Base-by-base conservation (phyloP, 2,329 filamentous ascomycete genomes). In the Stagonosporopsis tanaceti region DNA sequence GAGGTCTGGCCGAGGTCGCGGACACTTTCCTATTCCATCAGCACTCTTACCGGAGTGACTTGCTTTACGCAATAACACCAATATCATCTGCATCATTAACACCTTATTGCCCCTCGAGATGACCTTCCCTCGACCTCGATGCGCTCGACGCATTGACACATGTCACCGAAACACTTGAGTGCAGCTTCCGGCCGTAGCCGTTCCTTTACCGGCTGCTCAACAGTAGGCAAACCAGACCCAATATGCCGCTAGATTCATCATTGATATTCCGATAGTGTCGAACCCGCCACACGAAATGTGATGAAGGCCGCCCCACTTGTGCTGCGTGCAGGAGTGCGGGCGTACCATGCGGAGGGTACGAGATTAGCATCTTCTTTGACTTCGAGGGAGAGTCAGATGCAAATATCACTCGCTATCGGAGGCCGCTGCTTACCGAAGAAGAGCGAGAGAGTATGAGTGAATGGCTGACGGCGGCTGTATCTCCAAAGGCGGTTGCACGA, bases 251-350 rank as follows among this genome's bases (percentile, higher is more conserved):
- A 22, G n/a, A 40, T 12, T 1, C 32, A 30, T n/a, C 34, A 25
- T 32, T 48, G 47, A 37, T 27, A 37, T 14, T 20, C 15, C 44
- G 25, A 53, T 28, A 77, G 68, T 78, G 76, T 66, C 73, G 76
- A 45, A 68, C 50, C 50, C 76, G 80, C 17, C 80, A 81, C 62
- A 68, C 77, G 34, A 82, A 81, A 66, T 82, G 79, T 59, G 80
- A 82, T 52, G 78, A 81, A 57, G 66, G 70, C 5, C 74, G 72
- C 6, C 80, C 79, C 2, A 65, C 64, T 27, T 82, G 80, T 60
- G 64, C 65, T 2, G 74, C 72, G 37, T 82, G 80, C 54, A 35
- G 59, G 24, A 67, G 72, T 14, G 64, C 76, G 15, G 73, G 74
- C 0, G 52, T 80, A 1, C 24, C 46, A 0, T 81, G 79, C 50